Evolutionary conservation across 164 flowering plant genomes (phyloP).

Genomic region (Litsea cubeba): DNA sequence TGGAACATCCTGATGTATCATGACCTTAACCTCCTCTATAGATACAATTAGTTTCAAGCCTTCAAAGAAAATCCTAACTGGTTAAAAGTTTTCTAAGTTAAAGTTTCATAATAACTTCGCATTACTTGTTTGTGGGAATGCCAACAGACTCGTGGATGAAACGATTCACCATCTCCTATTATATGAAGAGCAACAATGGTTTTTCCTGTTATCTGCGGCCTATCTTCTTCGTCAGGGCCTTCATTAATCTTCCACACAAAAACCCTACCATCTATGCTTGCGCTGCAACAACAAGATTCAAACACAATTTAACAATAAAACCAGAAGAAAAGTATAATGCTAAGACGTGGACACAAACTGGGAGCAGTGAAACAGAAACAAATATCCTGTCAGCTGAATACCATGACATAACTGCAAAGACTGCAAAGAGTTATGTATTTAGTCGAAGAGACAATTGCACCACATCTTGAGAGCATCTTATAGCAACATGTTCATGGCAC

Average conservation of each 20-base stretch:
- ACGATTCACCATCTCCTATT: conserved; percentile 52
- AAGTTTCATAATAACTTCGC: neutral
- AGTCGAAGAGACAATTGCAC: no score
- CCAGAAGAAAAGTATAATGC: neutral
- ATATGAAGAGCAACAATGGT: conserved; percentile 62
- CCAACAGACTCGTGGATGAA: conserved; percentile 93
- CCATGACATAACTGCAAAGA: no score
- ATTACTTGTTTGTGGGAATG: conserved; percentile 93
- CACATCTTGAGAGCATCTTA: no score
- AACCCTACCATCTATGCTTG: conserved; percentile 74
- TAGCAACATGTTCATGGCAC: no score
- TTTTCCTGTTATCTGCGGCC: conserved; percentile 73
- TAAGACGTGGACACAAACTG: neutral
- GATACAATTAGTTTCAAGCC: no score
- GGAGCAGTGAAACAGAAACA: neutral
- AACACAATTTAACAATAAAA: neutral
- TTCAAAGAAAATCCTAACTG: neutral
- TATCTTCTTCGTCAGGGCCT: conserved; percentile 77
- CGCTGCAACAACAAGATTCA: conserved; percentile 41
- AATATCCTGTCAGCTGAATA: neutral
- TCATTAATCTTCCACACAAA: conserved; percentile 89
- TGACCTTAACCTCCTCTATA: no score
- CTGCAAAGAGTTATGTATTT: no score
- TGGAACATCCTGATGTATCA: no score
- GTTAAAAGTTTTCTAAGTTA: neutral